Evolutionary conservation across 768 basidiomycete genomes (phyloP), one percentile per base, ranked within the genome.

Genomic region (Lactarius akahatsu): DNA sequence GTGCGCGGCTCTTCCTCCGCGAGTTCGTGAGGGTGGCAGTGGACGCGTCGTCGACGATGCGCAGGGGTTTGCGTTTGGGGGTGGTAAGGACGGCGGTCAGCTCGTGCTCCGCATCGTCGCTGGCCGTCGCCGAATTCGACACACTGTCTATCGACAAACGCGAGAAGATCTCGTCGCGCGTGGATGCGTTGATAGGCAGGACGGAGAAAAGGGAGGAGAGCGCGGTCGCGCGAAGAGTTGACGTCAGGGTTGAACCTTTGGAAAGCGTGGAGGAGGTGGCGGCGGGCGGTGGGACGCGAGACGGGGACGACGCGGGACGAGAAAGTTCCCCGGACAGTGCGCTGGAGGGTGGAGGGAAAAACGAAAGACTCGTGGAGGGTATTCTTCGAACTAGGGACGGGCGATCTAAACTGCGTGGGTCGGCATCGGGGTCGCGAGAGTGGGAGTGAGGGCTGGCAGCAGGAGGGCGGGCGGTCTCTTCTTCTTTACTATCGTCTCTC

Each of bases 341-440:
- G 62, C 59, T 40, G 15, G 69, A 26, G 4, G 70, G 62, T 28
- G 70, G 76, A 11, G 75, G 76, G 43, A 78, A 78, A 66, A 74
- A 78, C 0, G 76, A 74, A 11, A 77, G 69, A 38, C 72, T 75
- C 1, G 74, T 73, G 5, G 69, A 72, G 52, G 77, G 76, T 28
- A 78, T 68, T 41, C 74, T 71, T 20, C 71, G 73, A 43, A 77
- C 70, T 34, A 71, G 69, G 30, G 72, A 68, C n/a, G 67, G 62
- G 9, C 66, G 10, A 7, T 61, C 52, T 43, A 54, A 26, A 30
- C 23, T 16, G 36, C 32, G n/a, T 38, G 28, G 20, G 30, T 64
- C 64, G 16, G 50, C 26, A 52, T 26, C 50, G 50, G 50, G 50
- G 50, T 52, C 50, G 50, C 26, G 45, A 59, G 32, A 5, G 20